Base-by-base conservation (phyloP, 1,284 basidiomycete genomes). In the Phaffia rhodozyma region DNA sequence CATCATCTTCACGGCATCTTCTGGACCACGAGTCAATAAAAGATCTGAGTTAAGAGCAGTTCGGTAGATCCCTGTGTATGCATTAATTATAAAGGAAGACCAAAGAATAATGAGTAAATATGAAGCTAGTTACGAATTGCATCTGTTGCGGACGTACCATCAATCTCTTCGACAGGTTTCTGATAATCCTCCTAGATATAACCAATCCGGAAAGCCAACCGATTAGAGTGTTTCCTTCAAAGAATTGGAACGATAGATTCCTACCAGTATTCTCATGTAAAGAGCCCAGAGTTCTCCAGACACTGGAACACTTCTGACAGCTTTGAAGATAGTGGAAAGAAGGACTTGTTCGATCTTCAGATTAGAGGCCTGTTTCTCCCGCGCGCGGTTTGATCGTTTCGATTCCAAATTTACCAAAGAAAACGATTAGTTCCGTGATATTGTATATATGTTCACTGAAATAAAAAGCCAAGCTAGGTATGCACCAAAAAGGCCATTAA, bases 221-320 rank as follows among this genome's bases (percentile, higher is more conserved):
- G 2, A 16, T 43, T 43, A 7, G 16, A 16, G 38, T 21, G 57
- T 20, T 58, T 55, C 54, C 4, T 55, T 3, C 1, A 55, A 9
- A 32, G 32, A 5, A 23, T 30, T 9, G 9, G 3, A 38, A 49
- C 13, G 9, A 18, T 13, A 53, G 18, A 2, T 1, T 68, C 67
- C 66, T 59, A 86, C 87, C 73, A 86, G 68, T 69, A 81, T 80
- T 56, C 86, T 81, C 25, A 90, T 81, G 71, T 87, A 86, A 38
- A 62, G 61, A 2, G 66, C 68, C 65, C 65, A 67, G 11, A 70
- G 34, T 25, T 64, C 60, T 16, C 68, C 60, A 38, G 61, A 67
- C 20, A 65, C 62, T 23, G 69, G 69, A 43, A 67, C 65, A 32
- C 69, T 70, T 48, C 68, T 55, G 16, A 67, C 55, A 20, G 69